Conservation (phyloP, 768 basidiomycete genomes). For the Exidia glandulosa region DNA sequence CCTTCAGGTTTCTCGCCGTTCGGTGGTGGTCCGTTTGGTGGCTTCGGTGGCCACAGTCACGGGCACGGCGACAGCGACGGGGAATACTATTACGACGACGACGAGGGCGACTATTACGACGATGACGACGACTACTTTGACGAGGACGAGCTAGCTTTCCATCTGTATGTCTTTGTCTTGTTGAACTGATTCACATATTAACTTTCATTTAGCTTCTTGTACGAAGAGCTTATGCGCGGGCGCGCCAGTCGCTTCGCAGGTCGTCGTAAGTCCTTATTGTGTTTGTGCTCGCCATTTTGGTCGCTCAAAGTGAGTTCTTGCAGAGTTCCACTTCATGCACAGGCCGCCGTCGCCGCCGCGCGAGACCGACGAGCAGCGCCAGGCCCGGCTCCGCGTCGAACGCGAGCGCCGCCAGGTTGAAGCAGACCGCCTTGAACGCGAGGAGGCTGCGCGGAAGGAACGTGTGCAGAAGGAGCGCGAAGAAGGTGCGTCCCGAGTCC, state of each 20-base stretch:
- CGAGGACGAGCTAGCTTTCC: constrained; percentile 27
- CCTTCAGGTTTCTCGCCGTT: too few species aligned
- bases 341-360: constrained; percentile 1
- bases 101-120: constrained; percentile 27
- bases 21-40: background rate
- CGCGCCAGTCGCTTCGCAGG: constrained; percentile 19
- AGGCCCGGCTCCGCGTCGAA: constrained; percentile 35
- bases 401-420: constrained; percentile 47
- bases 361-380: constrained; percentile 40
- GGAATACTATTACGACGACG: constrained; percentile 23
- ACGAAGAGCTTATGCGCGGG: constrained; percentile 33
- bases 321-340: constrained; percentile 1
- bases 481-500: too few species aligned
- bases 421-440: constrained; percentile 38
- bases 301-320: constrained; percentile 10
- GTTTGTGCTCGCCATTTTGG: constrained; percentile 9
- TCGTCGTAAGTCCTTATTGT: constrained; percentile 17
- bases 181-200: background rate
- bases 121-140: constrained; percentile 18
- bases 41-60: background rate
- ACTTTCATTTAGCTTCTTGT: constrained; percentile 32
- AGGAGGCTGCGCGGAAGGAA: constrained; percentile 39
- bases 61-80: constrained; percentile 15
- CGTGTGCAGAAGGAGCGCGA: constrained; percentile 33
- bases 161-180: constrained; percentile 26